Base-by-base conservation (phyloP, 306 rosid species). In the Acmispon strigosus region DNA sequence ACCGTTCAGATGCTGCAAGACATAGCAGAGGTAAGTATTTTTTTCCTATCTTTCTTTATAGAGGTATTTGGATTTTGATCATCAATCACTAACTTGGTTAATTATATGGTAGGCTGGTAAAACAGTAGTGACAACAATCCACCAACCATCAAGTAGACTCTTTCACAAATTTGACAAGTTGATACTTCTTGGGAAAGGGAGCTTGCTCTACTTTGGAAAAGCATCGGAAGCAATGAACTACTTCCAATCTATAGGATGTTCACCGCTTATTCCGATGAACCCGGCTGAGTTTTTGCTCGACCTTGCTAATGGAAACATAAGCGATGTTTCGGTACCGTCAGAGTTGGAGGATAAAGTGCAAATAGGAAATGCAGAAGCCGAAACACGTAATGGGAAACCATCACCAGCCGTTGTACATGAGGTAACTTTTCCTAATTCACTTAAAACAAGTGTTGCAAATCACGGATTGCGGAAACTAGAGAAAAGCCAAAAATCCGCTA, bases 221-320 rank as follows among this genome's bases (percentile, higher is more conserved):
- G 96, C 97, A 72, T 84, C 96, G 41, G 96, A 89, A 71, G 82
- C 86, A 53, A 86, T 89, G 85, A 32, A 14, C n/a, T 95, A 91
- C 72, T 95, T 95, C 88, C 84, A 91, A 41, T 86, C 96, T 6
- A 84, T 91, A 22, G 99, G 97, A 58, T 95, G 96, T 34, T 77
- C 96, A 19, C 97, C 99, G 12, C 89, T 95, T 15, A 87, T 95
- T 64, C 77, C 99, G 65, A 95, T 89, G 99, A 95, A 95, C 59
- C 99, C 99, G 1, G 97, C 99, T 7, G 99, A 95, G 83, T 95
- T 89, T 81, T 77, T 95, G 84, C 80, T 95, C 36, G 99, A 95
- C 85, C 96, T 95, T 71, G 96, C 99, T 5, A 95, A 91, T 39
- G 99, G 99, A 66, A 95, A 89, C 79, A 63, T 88, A 13, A 88